Evolutionary conservation across 176 grass and related monocot species (phyloP).

Genomic region (Ananas comosus): DNA sequence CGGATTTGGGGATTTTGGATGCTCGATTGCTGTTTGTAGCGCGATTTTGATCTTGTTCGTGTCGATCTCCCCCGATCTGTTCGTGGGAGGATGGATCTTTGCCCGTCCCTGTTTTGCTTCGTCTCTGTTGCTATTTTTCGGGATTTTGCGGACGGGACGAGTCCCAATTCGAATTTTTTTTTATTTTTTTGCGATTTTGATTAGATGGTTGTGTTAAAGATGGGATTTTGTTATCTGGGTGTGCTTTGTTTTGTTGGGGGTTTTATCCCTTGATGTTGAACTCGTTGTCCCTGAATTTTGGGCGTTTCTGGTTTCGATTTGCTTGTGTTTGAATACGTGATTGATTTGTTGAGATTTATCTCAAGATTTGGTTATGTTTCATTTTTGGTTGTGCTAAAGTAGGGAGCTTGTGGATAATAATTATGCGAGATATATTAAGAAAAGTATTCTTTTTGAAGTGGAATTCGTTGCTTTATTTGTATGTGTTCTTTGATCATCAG

Average conservation of each 20-base stretch:
- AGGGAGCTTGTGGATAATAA: not conserved
- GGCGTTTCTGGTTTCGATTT: not conserved
- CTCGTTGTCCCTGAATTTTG: not conserved
- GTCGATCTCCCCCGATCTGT: conserved; percentile 6
- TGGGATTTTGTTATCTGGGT: not conserved
- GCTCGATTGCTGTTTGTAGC: not conserved
- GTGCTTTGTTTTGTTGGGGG: not conserved
- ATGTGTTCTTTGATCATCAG: not conserved
- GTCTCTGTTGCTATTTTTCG: not conserved
- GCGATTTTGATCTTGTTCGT: not conserved
- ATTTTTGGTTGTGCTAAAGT: not conserved
- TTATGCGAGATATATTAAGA: not conserved
- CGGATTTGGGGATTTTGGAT: not conserved
- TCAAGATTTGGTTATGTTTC: too few species aligned
- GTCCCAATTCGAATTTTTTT: not conserved
- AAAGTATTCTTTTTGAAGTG: conserved; percentile 10
- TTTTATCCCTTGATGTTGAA: not conserved
- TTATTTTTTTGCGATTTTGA: not conserved
- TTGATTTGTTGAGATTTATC: not conserved
- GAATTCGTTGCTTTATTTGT: conserved; percentile 16
- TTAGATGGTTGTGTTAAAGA: conserved; percentile 2
- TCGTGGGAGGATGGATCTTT: conserved; percentile 13
- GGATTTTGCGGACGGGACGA: not conserved
- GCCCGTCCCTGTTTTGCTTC: not conserved
- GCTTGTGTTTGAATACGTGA: not conserved